A percentile compares a stretch with the other conserved stretches of the same genome.
Conservation (phyloP, 495 filamentous ascomycete species). For the Aspergillus heteromorphus region DNA sequence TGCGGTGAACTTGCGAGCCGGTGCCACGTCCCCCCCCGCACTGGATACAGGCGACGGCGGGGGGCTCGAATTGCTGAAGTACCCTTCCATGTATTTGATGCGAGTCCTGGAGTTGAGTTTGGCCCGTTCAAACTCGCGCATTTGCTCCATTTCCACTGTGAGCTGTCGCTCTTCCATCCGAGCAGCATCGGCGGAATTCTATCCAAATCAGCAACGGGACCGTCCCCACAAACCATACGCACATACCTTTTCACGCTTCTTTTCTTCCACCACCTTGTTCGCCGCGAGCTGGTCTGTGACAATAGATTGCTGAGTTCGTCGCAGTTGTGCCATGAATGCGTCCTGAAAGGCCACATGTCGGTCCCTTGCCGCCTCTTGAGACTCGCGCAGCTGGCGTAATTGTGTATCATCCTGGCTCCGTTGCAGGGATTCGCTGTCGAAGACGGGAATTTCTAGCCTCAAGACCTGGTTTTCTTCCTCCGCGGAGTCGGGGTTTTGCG, state of each 20-base stretch:
- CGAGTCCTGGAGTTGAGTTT: slow-evolving; percentile 59
- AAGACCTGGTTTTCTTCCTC: slow-evolving; percentile 18
- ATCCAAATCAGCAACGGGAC: slow-evolving; percentile 30
- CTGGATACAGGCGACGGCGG: slow-evolving; percentile 29
- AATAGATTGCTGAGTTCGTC: slow-evolving; percentile 30
- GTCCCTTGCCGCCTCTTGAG: slow-evolving; percentile 52
- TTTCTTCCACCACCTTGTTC: slow-evolving; percentile 40
- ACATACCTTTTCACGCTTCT: slow-evolving; percentile 50
- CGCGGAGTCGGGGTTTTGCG: neutral
- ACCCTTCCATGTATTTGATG: slow-evolving; percentile 74
- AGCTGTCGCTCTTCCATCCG: slow-evolving; percentile 72
- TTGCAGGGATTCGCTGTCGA: slow-evolving; percentile 31
- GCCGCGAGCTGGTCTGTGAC: slow-evolving; percentile 23
- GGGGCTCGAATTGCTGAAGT: slow-evolving; percentile 56
- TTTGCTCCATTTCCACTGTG: slow-evolving; percentile 60
- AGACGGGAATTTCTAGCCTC: slow-evolving; percentile 34
- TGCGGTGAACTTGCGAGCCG: slow-evolving; percentile 28
- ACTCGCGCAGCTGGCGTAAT: slow-evolving; percentile 45
- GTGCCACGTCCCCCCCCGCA: slow-evolving; percentile 14
- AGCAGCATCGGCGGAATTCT: slow-evolving; percentile 45
- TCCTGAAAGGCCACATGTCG: slow-evolving; percentile 53
- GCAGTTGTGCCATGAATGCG: slow-evolving; percentile 25
- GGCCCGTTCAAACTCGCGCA: slow-evolving; percentile 52
- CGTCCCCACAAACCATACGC: slow-evolving; percentile 24
- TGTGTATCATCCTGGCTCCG: slow-evolving; percentile 44